Evolutionary conservation across 441 rosid species (phyloP).

Genomic region (Brassica hybrid): DNA sequence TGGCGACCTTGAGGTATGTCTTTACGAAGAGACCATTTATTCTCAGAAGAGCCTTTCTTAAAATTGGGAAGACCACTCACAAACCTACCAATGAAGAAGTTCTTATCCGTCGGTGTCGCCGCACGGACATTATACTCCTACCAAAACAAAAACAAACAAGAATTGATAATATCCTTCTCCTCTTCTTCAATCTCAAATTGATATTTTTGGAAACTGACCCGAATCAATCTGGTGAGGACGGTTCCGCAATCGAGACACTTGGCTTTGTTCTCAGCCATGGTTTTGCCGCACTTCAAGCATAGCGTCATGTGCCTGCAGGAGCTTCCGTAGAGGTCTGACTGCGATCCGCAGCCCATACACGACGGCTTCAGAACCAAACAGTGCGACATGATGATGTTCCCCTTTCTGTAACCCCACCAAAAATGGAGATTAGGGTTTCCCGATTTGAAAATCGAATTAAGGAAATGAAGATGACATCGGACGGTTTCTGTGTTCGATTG

Average conservation of each 20-base stretch:
- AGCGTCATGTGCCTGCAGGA: conserved; percentile 83
- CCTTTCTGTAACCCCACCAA: too few species aligned
- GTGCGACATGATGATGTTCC: conserved; percentile 57
- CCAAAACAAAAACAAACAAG: not conserved
- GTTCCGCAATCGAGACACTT: conserved; percentile 86
- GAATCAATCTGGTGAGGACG: conserved; percentile 71
- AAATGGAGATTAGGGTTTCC: conserved; percentile 21
- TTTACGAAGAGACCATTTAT: conserved; percentile 84
- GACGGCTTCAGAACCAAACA: conserved; percentile 67
- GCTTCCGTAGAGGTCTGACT: conserved; percentile 71
- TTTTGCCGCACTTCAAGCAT: conserved; percentile 74
- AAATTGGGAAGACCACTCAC: conserved; percentile 80
- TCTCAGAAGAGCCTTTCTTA: conserved; percentile 78
- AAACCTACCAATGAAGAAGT: conserved; percentile 92
- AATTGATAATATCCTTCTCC: not conserved
- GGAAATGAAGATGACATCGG: too few species aligned
- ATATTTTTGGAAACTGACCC: conserved; percentile 46
- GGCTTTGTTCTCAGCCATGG: conserved; percentile 67
- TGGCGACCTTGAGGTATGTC: conserved; percentile 94
- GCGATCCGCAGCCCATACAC: conserved; percentile 71
- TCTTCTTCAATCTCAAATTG: conserved; percentile 2
- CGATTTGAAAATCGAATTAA: not conserved
- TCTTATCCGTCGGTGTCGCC: conserved; percentile 65
- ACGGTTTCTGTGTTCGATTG: not conserved
- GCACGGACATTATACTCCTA: conserved; percentile 87